Percentiles rank a stretch among this genome's conserved stretches.
Conservation (phyloP, 106 monocot genomes). For the Acorus calamus region DNA sequence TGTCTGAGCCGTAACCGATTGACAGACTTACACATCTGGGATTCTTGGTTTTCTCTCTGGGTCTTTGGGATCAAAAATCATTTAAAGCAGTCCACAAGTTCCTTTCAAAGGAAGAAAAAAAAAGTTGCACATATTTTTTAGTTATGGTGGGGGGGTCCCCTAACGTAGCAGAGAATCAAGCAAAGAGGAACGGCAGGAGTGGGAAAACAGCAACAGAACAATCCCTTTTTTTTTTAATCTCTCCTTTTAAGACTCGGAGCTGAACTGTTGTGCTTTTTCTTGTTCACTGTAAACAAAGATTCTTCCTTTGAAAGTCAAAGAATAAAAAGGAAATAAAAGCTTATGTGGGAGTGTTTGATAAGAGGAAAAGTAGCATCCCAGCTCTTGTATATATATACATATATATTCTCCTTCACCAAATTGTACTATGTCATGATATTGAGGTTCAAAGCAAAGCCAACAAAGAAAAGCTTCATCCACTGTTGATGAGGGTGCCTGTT, state of each 20-base stretch:
- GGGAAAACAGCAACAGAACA: slow-evolving; percentile 26
- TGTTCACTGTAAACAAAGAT: slow-evolving; percentile 33
- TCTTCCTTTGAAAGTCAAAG: slow-evolving; percentile 43
- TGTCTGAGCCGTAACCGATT: too few relatives aligned
- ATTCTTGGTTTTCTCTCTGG: too few relatives aligned
- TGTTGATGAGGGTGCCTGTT: slow-evolving; percentile 5
- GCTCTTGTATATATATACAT: slow-evolving; percentile 32
- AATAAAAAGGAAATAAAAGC: slow-evolving; percentile 14
- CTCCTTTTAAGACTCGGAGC: slow-evolving; percentile 25
- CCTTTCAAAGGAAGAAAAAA: slow-evolving; percentile 12
- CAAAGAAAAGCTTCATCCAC: neutral
- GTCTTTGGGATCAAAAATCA: too few relatives aligned
- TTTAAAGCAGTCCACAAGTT: neutral
- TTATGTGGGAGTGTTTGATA: slow-evolving; percentile 10
- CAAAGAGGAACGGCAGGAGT: slow-evolving; percentile 17
- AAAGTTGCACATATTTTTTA: slow-evolving; percentile 21
- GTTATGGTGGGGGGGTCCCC: slow-evolving; percentile 31
- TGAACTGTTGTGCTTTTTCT: slow-evolving; percentile 24
- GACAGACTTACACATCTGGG: too few relatives aligned
- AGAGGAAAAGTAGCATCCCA: slow-evolving; percentile 10
- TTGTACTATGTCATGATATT: too few relatives aligned
- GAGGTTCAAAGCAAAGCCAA: too few relatives aligned
- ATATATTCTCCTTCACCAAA: neutral
- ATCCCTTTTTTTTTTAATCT: slow-evolving; percentile 20
- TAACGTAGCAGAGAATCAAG: slow-evolving; percentile 30